A percentile compares a stretch with the other conserved stretches of the same genome.
Conservation (phyloP, 1,139 yeast genomes). For the Wickerhamomyces sp. region DNA sequence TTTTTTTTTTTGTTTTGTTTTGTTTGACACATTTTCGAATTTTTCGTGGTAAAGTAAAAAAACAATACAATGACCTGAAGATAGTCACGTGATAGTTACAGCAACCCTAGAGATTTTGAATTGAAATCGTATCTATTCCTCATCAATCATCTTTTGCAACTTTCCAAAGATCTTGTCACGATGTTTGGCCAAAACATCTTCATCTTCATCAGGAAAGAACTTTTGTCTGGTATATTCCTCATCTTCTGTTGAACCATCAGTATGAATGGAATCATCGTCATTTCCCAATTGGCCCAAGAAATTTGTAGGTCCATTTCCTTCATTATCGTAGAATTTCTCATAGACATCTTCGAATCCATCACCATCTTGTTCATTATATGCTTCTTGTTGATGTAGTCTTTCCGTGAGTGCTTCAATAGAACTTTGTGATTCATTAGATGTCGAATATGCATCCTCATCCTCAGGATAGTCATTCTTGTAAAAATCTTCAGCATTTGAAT, state of each 20-base stretch:
- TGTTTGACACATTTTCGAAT: too few species aligned
- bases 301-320: conserved; percentile 20
- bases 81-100: too few species aligned
- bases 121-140: too few species aligned
- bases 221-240: conserved; percentile 39
- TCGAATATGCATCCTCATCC: conserved; percentile 53
- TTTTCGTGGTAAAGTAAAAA: too few species aligned
- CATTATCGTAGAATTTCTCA: conserved; percentile 26
- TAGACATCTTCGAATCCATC: conserved; percentile 30
- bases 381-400: conserved; percentile 18
- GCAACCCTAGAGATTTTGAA: too few species aligned
- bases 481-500: conserved; percentile 85
- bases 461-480: conserved; percentile 94
- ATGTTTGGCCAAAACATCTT: conserved; percentile 57
- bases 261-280: conserved; percentile 27
- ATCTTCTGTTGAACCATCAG: conserved; percentile 26
- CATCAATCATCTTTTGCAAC: conserved; percentile 45
- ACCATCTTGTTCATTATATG: conserved; percentile 10
- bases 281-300: conserved; percentile 16
- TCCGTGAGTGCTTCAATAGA: conserved; percentile 13
- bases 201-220: conserved; percentile 49
- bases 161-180: conserved; percentile 58
- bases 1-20: not conserved
- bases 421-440: conserved; percentile 22
- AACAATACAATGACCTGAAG: too few species aligned